Percentiles rank a stretch among this genome's conserved stretches.
Conservation (phyloP, 192 early-diverging fungal species). For the Coemansia sp. region DNA sequence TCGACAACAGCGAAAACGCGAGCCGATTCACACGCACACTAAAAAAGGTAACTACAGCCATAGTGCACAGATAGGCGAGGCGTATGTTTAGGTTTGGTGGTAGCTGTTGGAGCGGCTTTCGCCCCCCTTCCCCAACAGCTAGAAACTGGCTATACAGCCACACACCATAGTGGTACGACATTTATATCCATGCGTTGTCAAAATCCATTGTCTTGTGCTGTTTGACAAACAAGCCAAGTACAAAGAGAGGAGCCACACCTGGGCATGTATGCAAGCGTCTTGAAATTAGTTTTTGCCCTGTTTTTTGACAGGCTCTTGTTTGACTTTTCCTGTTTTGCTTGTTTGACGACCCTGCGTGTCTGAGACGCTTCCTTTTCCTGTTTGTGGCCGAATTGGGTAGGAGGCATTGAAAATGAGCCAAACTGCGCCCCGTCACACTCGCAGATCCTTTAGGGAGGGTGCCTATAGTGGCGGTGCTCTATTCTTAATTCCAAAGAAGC, state of each 20-base stretch:
- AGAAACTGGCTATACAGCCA: not conserved
- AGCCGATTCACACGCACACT: not conserved
- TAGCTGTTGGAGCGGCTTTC: not conserved
- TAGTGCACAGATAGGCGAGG: not conserved
- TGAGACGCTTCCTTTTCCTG: not conserved
- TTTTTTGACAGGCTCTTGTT: not conserved
- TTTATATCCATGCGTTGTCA: slow-evolving; percentile 6
- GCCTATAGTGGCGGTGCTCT: slow-evolving; percentile 3
- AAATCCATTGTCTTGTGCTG: not conserved
- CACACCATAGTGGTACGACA: not conserved
- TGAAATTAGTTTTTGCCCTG: not conserved
- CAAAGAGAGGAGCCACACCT: slow-evolving; percentile 5
- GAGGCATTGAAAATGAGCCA: slow-evolving; percentile 5
- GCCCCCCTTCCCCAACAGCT: not conserved
- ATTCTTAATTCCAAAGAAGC: slow-evolving; percentile 1
- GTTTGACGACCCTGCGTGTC: not conserved
- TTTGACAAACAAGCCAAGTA: not conserved
- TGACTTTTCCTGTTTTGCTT: slow-evolving; percentile 1
- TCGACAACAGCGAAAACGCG: not conserved
- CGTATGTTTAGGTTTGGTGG: not conserved
- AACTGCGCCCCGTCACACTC: not conserved
- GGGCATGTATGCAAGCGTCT: slow-evolving; percentile 3
- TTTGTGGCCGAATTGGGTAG: not conserved
- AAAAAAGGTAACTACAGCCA: slow-evolving; percentile 6
- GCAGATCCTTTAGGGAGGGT: not conserved